A percentile compares a stretch with the other conserved stretches of the same genome.
Evolutionary conservation across 331 rosid species (phyloP).

Genomic region (Quercus tomentella): DNA sequence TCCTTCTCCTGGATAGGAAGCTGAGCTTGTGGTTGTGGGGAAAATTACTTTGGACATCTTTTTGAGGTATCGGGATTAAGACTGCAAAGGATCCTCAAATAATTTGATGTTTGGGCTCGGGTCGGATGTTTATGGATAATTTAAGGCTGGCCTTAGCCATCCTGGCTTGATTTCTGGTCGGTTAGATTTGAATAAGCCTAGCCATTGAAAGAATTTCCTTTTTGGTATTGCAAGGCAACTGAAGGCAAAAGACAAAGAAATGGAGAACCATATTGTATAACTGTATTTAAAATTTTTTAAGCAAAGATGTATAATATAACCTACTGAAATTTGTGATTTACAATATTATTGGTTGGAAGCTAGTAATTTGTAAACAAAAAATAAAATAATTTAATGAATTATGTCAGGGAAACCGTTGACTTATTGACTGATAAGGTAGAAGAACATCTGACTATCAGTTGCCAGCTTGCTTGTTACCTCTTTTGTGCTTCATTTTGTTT

Average conservation of each 20-base stretch:
- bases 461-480: neutral
- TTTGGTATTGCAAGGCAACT: neutral
- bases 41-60: neutral
- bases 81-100: neutral
- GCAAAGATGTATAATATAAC: no score
- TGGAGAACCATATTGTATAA: neutral
- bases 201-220: neutral
- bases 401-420: neutral
- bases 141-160: neutral
- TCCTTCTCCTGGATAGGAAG: neutral
- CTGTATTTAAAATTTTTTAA: no score
- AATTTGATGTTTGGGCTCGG: neutral
- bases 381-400: no score
- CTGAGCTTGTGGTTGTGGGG: neutral
- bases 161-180: neutral
- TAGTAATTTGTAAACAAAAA: neutral
- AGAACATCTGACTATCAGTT: neutral
- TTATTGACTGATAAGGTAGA: neutral
- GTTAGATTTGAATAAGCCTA: neutral
- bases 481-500: neutral
- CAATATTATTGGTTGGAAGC: neutral
- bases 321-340: neutral
- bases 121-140: neutral
- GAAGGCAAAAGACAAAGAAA: neutral
- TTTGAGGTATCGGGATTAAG: neutral